Conservation (phyloP, 768 basidiomycete species). For the Macrolepiota fuliginosa region DNA sequence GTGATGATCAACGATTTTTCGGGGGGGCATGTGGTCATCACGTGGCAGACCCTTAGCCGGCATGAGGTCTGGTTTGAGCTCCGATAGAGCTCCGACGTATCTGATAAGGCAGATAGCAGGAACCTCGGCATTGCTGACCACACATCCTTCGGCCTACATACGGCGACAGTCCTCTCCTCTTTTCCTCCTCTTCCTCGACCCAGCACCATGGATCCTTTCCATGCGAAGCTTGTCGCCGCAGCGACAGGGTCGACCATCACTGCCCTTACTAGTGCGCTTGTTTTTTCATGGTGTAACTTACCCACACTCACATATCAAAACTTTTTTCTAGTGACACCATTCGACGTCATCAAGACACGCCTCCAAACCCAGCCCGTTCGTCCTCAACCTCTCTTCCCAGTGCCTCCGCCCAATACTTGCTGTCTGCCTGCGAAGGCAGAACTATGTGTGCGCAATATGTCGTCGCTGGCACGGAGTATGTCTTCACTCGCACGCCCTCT, state of each 20-base stretch:
- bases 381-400: slow-evolving; percentile 48
- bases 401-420: slow-evolving; percentile 55
- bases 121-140: slow-evolving; percentile 2
- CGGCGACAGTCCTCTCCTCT: slow-evolving; percentile 10
- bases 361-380: slow-evolving; percentile 85
- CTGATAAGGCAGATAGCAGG: slow-evolving; percentile 26
- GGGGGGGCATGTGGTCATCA: slow-evolving; percentile 13
- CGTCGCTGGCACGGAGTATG: slow-evolving; percentile 47
- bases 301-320: not conserved
- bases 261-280: slow-evolving; percentile 70
- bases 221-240: slow-evolving; percentile 79
- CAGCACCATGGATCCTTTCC: slow-evolving; percentile 63
- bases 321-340: slow-evolving; percentile 84
- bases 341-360: slow-evolving; percentile 96
- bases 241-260: slow-evolving; percentile 79
- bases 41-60: not conserved
- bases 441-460: slow-evolving; percentile 75
- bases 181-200: slow-evolving; percentile 1
- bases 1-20: slow-evolving; percentile 23
- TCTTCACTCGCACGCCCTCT: slow-evolving; percentile 41
- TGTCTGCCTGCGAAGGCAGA: slow-evolving; percentile 61
- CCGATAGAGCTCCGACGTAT: slow-evolving; percentile 23
- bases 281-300: not conserved
- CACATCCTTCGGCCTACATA: slow-evolving; percentile 1
- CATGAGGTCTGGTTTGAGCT: slow-evolving; percentile 1